phyloP scores from a whole-genome alignment of 108 stramenopile genomes.

The Schizochytrium sp. region DNA sequence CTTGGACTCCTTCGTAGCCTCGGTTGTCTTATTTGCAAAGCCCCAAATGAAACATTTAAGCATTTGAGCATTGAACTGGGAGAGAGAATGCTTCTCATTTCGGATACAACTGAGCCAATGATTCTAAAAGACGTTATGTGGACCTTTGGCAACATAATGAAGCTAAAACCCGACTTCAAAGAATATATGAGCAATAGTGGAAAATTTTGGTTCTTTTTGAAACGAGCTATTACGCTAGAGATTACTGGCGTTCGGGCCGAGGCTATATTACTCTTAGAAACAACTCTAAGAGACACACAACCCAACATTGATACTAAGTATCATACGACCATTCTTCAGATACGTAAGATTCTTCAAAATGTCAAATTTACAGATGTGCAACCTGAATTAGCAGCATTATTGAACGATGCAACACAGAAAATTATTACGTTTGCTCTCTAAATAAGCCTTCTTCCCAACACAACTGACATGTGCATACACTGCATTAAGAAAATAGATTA shows the following conservation, averaged over 20 bases:
- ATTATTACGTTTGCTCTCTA: neutral
- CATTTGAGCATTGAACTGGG: neutral
- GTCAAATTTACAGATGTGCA: no score
- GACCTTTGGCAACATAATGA: neutral
- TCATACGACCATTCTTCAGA: neutral
- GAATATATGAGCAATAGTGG: neutral
- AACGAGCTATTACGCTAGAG: neutral
- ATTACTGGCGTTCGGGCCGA: neutral
- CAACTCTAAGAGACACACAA: neutral
- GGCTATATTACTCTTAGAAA: neutral
- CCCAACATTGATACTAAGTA: neutral
- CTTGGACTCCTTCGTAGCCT: neutral
- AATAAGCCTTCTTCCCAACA: no score
- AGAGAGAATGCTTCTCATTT: neutral
- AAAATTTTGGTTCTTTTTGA: neutral
- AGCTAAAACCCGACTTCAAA: neutral
- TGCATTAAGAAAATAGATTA: no score
- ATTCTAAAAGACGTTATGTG: conserved; percentile 31
- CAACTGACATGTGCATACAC: no score
- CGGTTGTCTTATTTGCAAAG: neutral
- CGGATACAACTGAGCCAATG: neutral
- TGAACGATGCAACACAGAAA: neutral
- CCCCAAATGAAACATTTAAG: neutral
- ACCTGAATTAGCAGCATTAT: neutral
- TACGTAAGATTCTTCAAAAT: neutral